Evolutionary conservation across 306 rosid genomes (phyloP).

Genomic region (Lathyrus oleraceus): DNA sequence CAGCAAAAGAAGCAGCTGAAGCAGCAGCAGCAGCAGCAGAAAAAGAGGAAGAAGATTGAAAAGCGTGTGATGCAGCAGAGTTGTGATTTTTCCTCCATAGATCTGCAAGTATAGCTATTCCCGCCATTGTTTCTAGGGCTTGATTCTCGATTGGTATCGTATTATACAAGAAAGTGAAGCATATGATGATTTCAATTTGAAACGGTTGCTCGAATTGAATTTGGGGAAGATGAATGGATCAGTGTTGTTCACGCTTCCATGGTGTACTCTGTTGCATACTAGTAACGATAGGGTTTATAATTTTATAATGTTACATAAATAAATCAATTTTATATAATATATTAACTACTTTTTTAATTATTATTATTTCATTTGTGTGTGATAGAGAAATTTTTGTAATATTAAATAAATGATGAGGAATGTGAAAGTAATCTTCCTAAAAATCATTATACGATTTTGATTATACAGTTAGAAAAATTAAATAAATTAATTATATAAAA

Average conservation of each 20-base stretch:
- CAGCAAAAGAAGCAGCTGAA: constrained; percentile 62
- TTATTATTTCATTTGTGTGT: too few species aligned
- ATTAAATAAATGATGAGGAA: too few species aligned
- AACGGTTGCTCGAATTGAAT: background rate
- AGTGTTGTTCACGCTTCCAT: background rate
- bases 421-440: too few species aligned
- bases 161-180: too few species aligned
- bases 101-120: constrained; percentile 72
- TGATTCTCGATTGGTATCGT: background rate
- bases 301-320: too few species aligned
- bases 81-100: constrained; percentile 62
- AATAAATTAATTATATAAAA: too few species aligned
- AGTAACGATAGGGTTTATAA: background rate
- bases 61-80: constrained; percentile 20
- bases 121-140: constrained; percentile 56
- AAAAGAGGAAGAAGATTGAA: constrained; percentile 59
- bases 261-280: background rate
- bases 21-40: constrained; percentile 55
- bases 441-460: too few species aligned
- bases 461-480: too few species aligned
- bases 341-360: too few species aligned
- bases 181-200: too few species aligned
- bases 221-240: background rate
- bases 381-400: too few species aligned
- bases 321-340: too few species aligned